Evolutionary conservation across 129 eudicot genomes (phyloP), one percentile per base, ranked within the genome.

Genomic region (Flaveria trinervia): DNA sequence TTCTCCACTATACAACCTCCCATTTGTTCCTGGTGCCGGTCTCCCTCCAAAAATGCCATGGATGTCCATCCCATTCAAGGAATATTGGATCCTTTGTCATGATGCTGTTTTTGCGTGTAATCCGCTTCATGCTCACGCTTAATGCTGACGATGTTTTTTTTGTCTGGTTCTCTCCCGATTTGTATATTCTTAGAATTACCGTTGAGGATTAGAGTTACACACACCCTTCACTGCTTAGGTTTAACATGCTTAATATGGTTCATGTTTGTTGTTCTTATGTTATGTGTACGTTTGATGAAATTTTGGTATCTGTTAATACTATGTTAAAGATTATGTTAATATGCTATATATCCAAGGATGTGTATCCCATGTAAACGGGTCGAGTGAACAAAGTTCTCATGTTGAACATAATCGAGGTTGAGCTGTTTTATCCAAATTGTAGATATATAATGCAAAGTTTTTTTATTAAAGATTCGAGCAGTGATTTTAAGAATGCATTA

Each of bases 61-160:
- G 99, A 89, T 89, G 81, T 73, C 51, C 59, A 81, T 95, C 52
- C 78, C 92, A 12, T 89, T 44, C 77, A 86, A 85, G 74, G 95
- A 89, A 62, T 92, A 91, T 79, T 95, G 99, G 99, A 57, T 66
- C 61, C 87, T 95, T 73, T 95, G 97, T 77, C 70, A 65, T 77
- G 85, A 88, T 69, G 90, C 99, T 65, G 89, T 95, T 33, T 76
- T 81, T 75, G 72, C 85, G 23, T 85, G 97, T 82, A 83, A 80
- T 76, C 76, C 79, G 17, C 3, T 73, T 7, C 52, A 13, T 44
- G 67, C 9, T 2, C 65, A 48, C 61, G 15, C 46, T 55, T 77
- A 71, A 52, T 49, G 36, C 14, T 57, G 52, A 51, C 52, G 10
- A 67, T 5, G 10, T 44, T 15, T 30, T 44, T 44, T 25, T 12